phyloP scores from a whole-genome alignment of 768 basidiomycete genomes.

The Harrya chromipes region DNA sequence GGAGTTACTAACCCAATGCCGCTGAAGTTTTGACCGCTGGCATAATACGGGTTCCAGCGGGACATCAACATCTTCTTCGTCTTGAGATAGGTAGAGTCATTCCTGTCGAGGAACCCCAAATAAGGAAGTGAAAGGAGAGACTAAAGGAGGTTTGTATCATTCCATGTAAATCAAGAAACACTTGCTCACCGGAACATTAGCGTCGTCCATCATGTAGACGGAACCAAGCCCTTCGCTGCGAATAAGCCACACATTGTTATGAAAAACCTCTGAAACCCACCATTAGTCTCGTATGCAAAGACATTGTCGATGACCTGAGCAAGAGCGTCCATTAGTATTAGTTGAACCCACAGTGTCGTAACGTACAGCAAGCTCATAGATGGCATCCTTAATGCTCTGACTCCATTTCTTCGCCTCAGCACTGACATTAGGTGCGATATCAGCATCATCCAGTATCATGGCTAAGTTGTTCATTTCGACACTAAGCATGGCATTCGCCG shows the following conservation, averaged over 20 bases:
- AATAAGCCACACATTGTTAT: background rate
- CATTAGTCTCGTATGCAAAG: conserved; percentile 79
- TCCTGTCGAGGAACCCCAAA: conserved; percentile 67
- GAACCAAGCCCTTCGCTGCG: conserved; percentile 53
- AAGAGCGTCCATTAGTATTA: background rate
- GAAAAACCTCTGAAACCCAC: conserved; percentile 28
- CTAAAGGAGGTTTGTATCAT: conserved; percentile 32
- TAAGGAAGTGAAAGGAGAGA: conserved; percentile 78
- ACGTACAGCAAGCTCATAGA: conserved; percentile 60
- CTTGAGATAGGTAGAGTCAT: conserved; percentile 55
- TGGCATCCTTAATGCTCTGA: conserved; percentile 51
- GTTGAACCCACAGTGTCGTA: background rate
- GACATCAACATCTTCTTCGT: conserved; percentile 65
- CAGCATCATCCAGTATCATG: conserved; percentile 50
- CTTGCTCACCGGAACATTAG: conserved; percentile 70
- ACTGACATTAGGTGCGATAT: conserved; percentile 49
- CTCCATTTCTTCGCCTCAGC: conserved; percentile 56
- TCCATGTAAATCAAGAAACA: background rate
- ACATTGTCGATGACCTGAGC: conserved; percentile 58
- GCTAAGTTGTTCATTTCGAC: conserved; percentile 66
- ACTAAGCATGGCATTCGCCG: conserved; percentile 81
- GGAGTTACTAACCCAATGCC: conserved; percentile 59
- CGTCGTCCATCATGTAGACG: conserved; percentile 80
- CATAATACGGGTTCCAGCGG: conserved; percentile 64
- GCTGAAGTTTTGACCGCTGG: conserved; percentile 58